Percentiles rank a stretch among this genome's conserved stretches.
Evolutionary conservation across 768 basidiomycete species (phyloP).

Genomic region (Pulveroboletus sp.): DNA sequence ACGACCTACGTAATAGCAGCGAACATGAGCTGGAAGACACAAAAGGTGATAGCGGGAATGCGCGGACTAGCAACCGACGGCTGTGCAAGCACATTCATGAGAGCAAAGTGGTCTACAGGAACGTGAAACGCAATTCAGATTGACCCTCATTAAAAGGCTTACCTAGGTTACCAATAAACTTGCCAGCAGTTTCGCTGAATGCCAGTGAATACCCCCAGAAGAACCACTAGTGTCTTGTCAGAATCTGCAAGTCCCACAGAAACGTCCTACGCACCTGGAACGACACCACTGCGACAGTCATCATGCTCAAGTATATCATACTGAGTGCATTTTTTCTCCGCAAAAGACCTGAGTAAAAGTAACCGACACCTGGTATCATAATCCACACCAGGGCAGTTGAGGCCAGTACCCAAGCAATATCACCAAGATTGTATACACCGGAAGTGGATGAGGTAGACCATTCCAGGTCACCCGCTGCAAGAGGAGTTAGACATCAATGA

Average conservation of each 20-base stretch:
- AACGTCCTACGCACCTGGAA: constrained; percentile 75
- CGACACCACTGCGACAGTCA: constrained; percentile 71
- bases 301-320: constrained; percentile 81
- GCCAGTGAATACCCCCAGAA: constrained; percentile 96
- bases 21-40: constrained; percentile 88
- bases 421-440: constrained; percentile 53
- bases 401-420: constrained; percentile 66
- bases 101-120: constrained; percentile 68
- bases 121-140: neutral
- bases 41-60: constrained; percentile 73
- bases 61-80: constrained; percentile 70
- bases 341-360: constrained; percentile 88
- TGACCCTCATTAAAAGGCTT: constrained; percentile 24
- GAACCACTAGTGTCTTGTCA: constrained; percentile 64
- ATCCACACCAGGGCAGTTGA: constrained; percentile 80
- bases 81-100: constrained; percentile 71
- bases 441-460: constrained; percentile 22
- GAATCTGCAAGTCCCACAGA: neutral
- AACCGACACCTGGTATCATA: constrained; percentile 84
- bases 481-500: neutral
- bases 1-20: constrained; percentile 73
- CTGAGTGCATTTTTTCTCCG: constrained; percentile 91
- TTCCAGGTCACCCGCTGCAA: constrained; percentile 38
- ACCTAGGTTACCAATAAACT: constrained; percentile 87
- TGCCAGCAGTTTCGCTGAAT: constrained; percentile 71